Conservation (phyloP, 257 asterid species). For the Oldenlandia corymbosa region DNA sequence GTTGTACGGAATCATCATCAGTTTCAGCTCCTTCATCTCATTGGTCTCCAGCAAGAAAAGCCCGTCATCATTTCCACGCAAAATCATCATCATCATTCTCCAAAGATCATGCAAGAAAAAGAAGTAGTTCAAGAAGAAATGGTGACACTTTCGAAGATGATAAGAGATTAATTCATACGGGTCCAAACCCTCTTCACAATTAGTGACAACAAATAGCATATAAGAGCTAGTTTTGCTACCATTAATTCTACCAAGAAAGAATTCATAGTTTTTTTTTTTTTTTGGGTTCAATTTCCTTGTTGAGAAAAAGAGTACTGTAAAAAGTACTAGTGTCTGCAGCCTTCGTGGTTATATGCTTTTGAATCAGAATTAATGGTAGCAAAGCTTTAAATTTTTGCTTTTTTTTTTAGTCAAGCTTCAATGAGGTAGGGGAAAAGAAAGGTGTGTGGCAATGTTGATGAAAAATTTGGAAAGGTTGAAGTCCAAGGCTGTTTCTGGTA, state of each 20-base stretch:
- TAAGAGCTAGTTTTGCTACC: conserved; percentile 42
- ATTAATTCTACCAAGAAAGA: conserved; percentile 34
- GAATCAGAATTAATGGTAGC: conserved; percentile 55
- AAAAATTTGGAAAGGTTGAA: no score
- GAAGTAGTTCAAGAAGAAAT: conserved; percentile 9
- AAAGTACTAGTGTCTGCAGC: neutral
- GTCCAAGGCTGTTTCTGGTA: neutral
- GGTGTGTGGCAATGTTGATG: no score
- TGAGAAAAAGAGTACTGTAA: conserved; percentile 1
- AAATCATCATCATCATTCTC: conserved; percentile 15
- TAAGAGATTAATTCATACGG: conserved; percentile 66
- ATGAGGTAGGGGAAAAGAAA: conserved; percentile 8
- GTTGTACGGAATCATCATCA: conserved; percentile 23
- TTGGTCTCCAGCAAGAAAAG: conserved; percentile 39
- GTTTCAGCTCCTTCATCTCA: conserved; percentile 15
- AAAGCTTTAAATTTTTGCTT: conserved; percentile 25
- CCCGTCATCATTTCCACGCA: conserved; percentile 18
- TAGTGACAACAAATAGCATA: conserved; percentile 11
- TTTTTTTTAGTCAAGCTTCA: conserved; percentile 25
- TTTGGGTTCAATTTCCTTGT: no score
- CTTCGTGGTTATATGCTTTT: neutral
- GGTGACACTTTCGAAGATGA: conserved; percentile 36
- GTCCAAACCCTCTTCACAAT: conserved; percentile 89
- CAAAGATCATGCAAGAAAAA: conserved; percentile 15
- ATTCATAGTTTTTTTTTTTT: conserved; percentile 5